Evolutionary conservation across 2,329 filamentous ascomycete species (phyloP).

Genomic region (Colletotrichum acutatum): DNA sequence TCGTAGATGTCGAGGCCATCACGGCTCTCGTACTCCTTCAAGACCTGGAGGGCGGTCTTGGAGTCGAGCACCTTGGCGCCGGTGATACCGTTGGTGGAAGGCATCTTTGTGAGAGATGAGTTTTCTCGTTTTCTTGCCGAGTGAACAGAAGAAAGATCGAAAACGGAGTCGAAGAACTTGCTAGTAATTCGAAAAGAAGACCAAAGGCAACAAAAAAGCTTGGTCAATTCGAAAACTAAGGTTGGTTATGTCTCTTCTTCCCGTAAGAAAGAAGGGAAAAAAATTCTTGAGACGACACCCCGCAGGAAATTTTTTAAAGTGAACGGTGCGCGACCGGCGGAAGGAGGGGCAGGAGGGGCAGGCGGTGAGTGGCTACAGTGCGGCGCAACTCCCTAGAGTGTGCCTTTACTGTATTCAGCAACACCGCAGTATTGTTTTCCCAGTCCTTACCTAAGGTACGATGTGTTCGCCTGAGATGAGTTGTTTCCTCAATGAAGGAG

Average conservation of each 20-base stretch:
- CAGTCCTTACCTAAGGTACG: background rate
- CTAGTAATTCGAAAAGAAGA: constrained; percentile 42
- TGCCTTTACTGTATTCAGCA: constrained; percentile 13
- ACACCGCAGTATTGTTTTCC: constrained; percentile 3
- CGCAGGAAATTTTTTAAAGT: constrained; percentile 54
- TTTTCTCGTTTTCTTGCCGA: constrained; percentile 34
- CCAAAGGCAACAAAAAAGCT: constrained; percentile 41
- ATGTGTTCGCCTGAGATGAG: background rate
- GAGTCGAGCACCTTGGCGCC: constrained; percentile 75
- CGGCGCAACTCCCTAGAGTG: background rate
- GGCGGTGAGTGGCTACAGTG: constrained; percentile 30
- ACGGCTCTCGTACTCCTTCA: constrained; percentile 81
- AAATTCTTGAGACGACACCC: constrained; percentile 44
- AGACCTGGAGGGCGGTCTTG: constrained; percentile 80
- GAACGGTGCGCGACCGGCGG: constrained; percentile 27
- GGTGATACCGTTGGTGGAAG: constrained; percentile 64
- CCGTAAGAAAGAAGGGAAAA: constrained; percentile 60
- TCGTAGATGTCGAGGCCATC: constrained; percentile 91
- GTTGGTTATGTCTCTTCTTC: constrained; percentile 58
- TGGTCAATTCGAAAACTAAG: constrained; percentile 44
- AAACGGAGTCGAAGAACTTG: constrained; percentile 46
- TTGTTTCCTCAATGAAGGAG: background rate
- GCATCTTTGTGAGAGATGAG: constrained; percentile 67
- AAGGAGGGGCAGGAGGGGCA: constrained; percentile 31
- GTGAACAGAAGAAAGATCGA: constrained; percentile 44